Base-by-base conservation (phyloP, 2,329 filamentous ascomycete species). In the Penicillium sp. region DNA sequence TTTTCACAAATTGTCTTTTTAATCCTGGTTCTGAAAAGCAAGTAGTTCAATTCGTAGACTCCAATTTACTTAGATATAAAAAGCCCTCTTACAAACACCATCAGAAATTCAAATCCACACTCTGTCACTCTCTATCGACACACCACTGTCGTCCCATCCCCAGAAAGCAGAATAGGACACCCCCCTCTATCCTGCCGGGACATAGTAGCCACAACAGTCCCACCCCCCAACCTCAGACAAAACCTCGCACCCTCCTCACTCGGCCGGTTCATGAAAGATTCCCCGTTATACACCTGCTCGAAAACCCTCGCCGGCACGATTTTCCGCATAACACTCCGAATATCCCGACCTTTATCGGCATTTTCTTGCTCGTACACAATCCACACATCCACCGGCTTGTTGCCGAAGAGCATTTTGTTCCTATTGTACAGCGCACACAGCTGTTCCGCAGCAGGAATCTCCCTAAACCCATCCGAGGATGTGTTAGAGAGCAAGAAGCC, bases 321-420 rank as follows among this genome's bases (percentile, higher is more conserved):
- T 5, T 9, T 13, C 31, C 10, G 7, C 36, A 31, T 43, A 1
- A 25, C 31, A 9, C 1, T 10, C 11, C 4, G 1, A 13, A 55
- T 43, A 13, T 9, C 9, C 2, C n/a, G 8, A 4, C 53, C 53
- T 21, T 34, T 41, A 0, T 5, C 2, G 6, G 5, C 8, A n/a
- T 55, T 55, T 10, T 27, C n/a, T 4, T 50, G 15, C 11, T 44
- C 39, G 23, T 50, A 55, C 16, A 55, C 46, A 29, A 49, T 55
- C 53, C 46, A 50, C 38, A 50, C 21, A 25, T n/a, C 11, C 7
- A 50, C 53, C 1, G 23, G 7, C 23, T 44, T 23, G 38, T 55
- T 50, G n/a, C 29, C n/a, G 25, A 55, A 55, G 5, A 50, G 3
- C 10, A 23, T 1, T 13, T 31, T 36, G 38, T 23, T 15, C 4